Conservation (phyloP, 2,329 filamentous ascomycete genomes). For the Xylariales sp. region DNA sequence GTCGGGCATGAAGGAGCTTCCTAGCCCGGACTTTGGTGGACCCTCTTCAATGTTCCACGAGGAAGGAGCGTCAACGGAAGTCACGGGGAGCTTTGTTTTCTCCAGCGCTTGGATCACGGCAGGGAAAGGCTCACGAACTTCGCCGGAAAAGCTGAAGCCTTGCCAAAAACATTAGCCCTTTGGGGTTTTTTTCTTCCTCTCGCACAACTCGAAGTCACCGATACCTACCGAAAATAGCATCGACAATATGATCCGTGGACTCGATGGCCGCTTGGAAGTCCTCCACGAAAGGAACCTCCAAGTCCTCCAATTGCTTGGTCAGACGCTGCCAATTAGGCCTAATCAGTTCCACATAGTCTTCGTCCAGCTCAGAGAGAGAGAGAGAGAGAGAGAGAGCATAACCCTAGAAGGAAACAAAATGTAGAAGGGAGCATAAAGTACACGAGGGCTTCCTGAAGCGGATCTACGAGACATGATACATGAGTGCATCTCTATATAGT, state of each 20-base stretch:
- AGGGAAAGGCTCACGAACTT: conserved; percentile 89
- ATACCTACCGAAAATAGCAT: conserved; percentile 80
- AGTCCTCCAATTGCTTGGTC: conserved; percentile 76
- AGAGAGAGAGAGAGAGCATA: too few species aligned
- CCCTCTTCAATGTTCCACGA: conserved; percentile 92
- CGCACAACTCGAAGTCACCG: conserved; percentile 2
- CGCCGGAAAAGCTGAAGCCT: conserved; percentile 90
- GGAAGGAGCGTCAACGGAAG: conserved; percentile 88
- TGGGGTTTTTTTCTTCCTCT: too few species aligned
- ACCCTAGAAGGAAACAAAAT: too few species aligned
- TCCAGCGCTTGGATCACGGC: conserved; percentile 74
- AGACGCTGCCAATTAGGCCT: too few species aligned
- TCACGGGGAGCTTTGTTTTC: conserved; percentile 68
- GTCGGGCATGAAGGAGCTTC: conserved; percentile 74
- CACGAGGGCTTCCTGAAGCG: too few species aligned
- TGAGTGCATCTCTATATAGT: too few species aligned
- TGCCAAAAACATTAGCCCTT: not conserved
- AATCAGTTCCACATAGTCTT: too few species aligned
- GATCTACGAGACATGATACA: too few species aligned
- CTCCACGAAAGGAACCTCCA: conserved; percentile 77
- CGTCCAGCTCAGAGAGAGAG: too few species aligned
- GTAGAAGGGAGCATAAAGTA: too few species aligned
- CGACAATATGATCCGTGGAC: conserved; percentile 75
- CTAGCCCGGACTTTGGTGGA: conserved; percentile 71
- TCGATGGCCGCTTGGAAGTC: conserved; percentile 68